Evolutionary conservation across 2,329 filamentous ascomycete species (phyloP), one percentile per base, ranked within the genome.

Genomic region (Fusarium transvaalense): DNA sequence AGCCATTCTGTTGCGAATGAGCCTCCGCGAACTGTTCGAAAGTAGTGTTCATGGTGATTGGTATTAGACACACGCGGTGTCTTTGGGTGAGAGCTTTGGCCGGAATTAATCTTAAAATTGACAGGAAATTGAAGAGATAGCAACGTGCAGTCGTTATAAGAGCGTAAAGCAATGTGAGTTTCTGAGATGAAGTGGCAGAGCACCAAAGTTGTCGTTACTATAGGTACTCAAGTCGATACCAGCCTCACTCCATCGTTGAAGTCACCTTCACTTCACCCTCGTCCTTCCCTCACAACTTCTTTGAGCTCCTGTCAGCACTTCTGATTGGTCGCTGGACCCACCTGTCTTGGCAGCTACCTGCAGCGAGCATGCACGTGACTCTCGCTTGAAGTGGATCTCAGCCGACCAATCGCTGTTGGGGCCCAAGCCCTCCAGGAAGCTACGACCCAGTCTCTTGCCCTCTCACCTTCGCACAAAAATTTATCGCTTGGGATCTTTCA

Each of bases 11-110:
- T 31, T 82, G 79, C 47, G 82, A 79, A 74, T 94, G 86, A 38
- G 92, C 92, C 59, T 86, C 81, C 56, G 87, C 88, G 77, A 97
- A 97, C 62, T 92, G 88, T 41, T 84, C 82, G 74, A 97, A 91
- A 52, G 96, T 82, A 53, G 84, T 81, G 75, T 94, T 89, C 93
- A 97, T 94, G 56, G 69, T 79, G 17, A 53, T 31, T 59, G 32
- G 64, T 56, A 48, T 65, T 43, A 55, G 56, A 46, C 53, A 56
- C 62, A 23, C 17, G 48, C 19, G 52, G 52, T 46, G 43, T 58
- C 43, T 43, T 47, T 29, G n/a, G 39, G 39, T 57, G 32, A 54
- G 39, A 58, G 38, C 29, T 51, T 21, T 19, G 31, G n/a, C 17
- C n/a, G 27, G 17, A n/a, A 29, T 34, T 48, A 38, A 55, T 43